Percentiles rank a stretch among this genome's conserved stretches.
Evolutionary conservation across 1,139 yeast genomes (phyloP).

Genomic region (Diutina rugosa): DNA sequence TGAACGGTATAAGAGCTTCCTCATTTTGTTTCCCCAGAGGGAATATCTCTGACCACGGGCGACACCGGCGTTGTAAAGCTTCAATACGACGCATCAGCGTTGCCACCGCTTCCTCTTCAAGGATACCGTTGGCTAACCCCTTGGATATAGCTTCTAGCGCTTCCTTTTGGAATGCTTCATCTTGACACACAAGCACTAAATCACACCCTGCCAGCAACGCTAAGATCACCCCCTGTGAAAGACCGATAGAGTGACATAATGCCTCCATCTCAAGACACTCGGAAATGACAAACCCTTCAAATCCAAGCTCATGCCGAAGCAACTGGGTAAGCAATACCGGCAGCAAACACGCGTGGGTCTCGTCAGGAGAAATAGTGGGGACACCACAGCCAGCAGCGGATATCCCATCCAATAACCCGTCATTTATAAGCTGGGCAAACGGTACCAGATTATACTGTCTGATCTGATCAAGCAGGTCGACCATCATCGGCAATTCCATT

Average conservation of each 20-base stretch:
- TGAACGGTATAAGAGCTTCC: constrained; percentile 11
- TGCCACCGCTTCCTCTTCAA: constrained; percentile 33
- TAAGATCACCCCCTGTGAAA: constrained; percentile 53
- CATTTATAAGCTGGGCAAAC: constrained; percentile 36
- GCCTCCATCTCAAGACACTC: constrained; percentile 62
- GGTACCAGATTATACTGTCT: constrained; percentile 40
- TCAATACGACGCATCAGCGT: constrained; percentile 33
- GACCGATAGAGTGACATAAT: constrained; percentile 46
- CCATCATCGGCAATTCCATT: constrained; percentile 45
- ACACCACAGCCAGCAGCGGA: constrained; percentile 60
- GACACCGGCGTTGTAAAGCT: constrained; percentile 27
- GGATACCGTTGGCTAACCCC: constrained; percentile 39
- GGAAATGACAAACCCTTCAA: constrained; percentile 48
- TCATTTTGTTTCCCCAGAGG: constrained; percentile 21
- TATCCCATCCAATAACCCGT: constrained; percentile 39
- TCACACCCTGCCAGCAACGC: constrained; percentile 59
- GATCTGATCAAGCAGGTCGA: constrained; percentile 43
- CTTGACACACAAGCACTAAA: constrained; percentile 51
- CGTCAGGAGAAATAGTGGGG: constrained; percentile 51
- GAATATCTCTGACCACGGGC: constrained; percentile 37
- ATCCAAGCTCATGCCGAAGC: constrained; percentile 38
- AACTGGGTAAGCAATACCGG: constrained; percentile 44
- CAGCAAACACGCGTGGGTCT: constrained; percentile 50
- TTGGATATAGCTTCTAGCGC: constrained; percentile 43
- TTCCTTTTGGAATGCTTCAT: constrained; percentile 42